Conservation (phyloP, 2,329 filamentous ascomycete species). For the Pseudopyrenochaeta lycopersici region DNA sequence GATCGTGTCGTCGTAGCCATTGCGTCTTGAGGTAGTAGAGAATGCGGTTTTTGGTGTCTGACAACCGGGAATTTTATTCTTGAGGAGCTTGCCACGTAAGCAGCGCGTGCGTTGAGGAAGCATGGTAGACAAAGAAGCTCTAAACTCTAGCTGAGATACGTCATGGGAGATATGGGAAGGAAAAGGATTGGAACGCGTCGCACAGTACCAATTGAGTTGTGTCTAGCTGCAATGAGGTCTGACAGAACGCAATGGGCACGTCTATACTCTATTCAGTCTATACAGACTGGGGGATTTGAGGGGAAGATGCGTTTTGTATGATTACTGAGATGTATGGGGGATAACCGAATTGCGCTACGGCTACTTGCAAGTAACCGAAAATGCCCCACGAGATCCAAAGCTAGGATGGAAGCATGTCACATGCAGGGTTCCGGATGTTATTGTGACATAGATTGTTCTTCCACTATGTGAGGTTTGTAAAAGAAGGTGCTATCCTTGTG, state of each 20-base stretch:
- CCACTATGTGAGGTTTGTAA: too few relatives aligned
- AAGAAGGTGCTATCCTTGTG: too few relatives aligned
- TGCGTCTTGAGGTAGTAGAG: slow-evolving; percentile 39
- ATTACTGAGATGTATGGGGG: not conserved
- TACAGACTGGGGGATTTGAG: not conserved
- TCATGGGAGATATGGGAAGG: slow-evolving; percentile 8
- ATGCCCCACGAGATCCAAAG: slow-evolving; percentile 6
- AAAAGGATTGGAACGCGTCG: not conserved
- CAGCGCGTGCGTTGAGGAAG: slow-evolving; percentile 20
- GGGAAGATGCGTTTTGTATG: not conserved
- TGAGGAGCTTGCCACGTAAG: slow-evolving; percentile 14
- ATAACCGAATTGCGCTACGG: slow-evolving; percentile 6
- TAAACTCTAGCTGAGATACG: slow-evolving; percentile 9
- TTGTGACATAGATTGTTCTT: too few relatives aligned
- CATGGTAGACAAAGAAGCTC: slow-evolving; percentile 16
- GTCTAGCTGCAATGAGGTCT: not conserved
- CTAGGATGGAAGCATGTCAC: not conserved
- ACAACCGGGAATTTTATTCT: not conserved
- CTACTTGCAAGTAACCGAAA: slow-evolving; percentile 14
- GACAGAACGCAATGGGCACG: not conserved
- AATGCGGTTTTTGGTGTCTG: slow-evolving; percentile 28
- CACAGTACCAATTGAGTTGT: not conserved
- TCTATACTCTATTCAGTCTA: slow-evolving; percentile 1
- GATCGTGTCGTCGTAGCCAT: slow-evolving; percentile 69
- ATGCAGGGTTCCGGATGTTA: not conserved